A percentile compares a stretch with the other conserved stretches of the same genome.
These are phyloP conservation scores for Pinus taeda DNA, from an alignment of 75 land plant genomes.

Conservation along the genomic window DNA sequence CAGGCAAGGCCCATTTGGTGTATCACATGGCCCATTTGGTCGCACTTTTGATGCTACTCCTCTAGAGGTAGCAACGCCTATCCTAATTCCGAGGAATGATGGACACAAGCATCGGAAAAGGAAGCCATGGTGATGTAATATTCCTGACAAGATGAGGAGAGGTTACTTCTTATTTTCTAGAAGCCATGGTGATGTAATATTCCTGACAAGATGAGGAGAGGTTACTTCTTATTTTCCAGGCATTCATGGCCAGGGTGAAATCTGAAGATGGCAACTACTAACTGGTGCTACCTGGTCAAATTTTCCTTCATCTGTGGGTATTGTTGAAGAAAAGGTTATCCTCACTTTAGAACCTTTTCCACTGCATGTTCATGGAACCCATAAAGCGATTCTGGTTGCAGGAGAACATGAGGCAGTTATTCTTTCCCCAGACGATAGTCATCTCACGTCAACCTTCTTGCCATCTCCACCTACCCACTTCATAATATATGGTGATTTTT, in stretches of 20 bases:
- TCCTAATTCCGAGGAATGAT: slow-evolving; percentile 68
- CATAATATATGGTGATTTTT: slow-evolving; percentile 68
- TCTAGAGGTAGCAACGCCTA: slow-evolving; percentile 85
- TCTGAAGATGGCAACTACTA: slow-evolving; percentile 76
- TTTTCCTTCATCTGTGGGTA: slow-evolving; percentile 62
- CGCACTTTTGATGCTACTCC: slow-evolving; percentile 36
- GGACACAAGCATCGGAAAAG: slow-evolving; percentile 78
- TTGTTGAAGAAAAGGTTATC: slow-evolving; percentile 50
- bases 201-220: slow-evolving; percentile 93
- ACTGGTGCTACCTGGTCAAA: slow-evolving; percentile 93
- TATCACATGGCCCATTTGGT: slow-evolving; percentile 21
- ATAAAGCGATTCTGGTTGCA: slow-evolving; percentile 73
- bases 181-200: slow-evolving; percentile 92
- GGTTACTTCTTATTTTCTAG: too few relatives aligned
- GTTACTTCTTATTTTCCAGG: slow-evolving; percentile 87
- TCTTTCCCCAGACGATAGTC: slow-evolving; percentile 72
- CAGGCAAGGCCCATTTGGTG: slow-evolving; percentile 67
- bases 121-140: slow-evolving; percentile 91
- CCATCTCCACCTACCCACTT: slow-evolving; percentile 73
- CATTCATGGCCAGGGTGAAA: slow-evolving; percentile 69
- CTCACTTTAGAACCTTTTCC: slow-evolving; percentile 72
- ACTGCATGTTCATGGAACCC: slow-evolving; percentile 49
- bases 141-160: slow-evolving; percentile 94
- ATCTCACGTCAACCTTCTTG: slow-evolving; percentile 42
- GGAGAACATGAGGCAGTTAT: slow-evolving; percentile 90